A percentile compares a stretch with the other conserved stretches of the same genome.
Conservation (phyloP, 768 basidiomycete species). For the Mycena crocata region DNA sequence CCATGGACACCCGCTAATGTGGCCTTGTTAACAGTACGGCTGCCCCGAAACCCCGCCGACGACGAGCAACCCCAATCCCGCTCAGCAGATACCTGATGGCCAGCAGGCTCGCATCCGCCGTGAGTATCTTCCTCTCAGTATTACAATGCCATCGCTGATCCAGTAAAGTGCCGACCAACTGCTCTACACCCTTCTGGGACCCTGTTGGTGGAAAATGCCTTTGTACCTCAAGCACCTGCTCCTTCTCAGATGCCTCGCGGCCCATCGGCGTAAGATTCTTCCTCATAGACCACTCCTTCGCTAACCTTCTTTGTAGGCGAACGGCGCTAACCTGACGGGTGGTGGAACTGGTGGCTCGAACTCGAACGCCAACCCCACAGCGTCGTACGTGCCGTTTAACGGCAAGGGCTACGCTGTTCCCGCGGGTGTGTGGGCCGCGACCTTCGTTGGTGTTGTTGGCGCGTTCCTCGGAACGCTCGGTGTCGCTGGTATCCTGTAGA, state of each 20-base stretch:
- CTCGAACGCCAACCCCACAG: constrained; percentile 37
- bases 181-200: constrained; percentile 86
- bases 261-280: constrained; percentile 68
- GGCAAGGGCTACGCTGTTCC: constrained; percentile 25
- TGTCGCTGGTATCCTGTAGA: constrained; percentile 8
- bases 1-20: background rate
- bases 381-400: constrained; percentile 65
- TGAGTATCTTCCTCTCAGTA: constrained; percentile 44
- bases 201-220: constrained; percentile 74
- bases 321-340: constrained; percentile 76
- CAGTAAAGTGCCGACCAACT: constrained; percentile 73
- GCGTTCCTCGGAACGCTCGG: constrained; percentile 28
- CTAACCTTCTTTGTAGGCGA: constrained; percentile 55
- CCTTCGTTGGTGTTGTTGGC: constrained; percentile 22
- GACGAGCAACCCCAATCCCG: constrained; percentile 72
- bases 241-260: constrained; percentile 70
- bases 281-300: background rate
- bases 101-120: constrained; percentile 63
- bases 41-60: constrained; percentile 70
- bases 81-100: constrained; percentile 62
- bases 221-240: constrained; percentile 67
- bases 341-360: constrained; percentile 54
- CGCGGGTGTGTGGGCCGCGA: constrained; percentile 22
- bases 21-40: constrained; percentile 63
- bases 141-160: background rate